Evolutionary conservation across 1,284 basidiomycete species (phyloP), one percentile per base, ranked within the genome.

Genomic region (Austroboletus niveus): DNA sequence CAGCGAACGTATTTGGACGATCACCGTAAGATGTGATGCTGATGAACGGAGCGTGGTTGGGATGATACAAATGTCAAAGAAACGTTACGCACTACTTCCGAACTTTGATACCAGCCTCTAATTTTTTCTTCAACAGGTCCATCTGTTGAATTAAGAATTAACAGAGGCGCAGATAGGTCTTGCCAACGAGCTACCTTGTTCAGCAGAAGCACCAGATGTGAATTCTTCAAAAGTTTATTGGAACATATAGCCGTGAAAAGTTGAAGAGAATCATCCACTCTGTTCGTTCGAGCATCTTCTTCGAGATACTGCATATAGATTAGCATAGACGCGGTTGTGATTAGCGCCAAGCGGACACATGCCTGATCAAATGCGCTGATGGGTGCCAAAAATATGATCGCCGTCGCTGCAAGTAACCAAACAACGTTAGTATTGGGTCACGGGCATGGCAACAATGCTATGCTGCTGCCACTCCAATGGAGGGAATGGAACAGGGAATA

Each of bases 301-400:
- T 89, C 87, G 9, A 91, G 79, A 68, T 88, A 90, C 85, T 90
- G 56, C 49, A 45, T 57, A 52, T 48, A 45, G 43, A 30, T 42
- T 51, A 48, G 48, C 35, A 51, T 42, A 48, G 47, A 48, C 48
- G 54, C 56, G 14, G 56, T 24, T 47, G 51, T 27, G 38, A 34
- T 43, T 45, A 52, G 56, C 43, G 36, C 36, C 51, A 34, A 35
- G 31, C 42, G 6, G 50, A 48, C 5, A 54, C 70, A 57, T 60
- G 82, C 87, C 80, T 89, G 87, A 73, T 91, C 88, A 63, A 87
- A 91, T 40, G 89, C 88, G 60, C 86, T 88, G 59, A 91, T 85
- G 35, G 88, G 89, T 47, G 87, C 88, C 48, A 87, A 70, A 64
- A 87, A 88, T 62, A 88, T 87, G 61, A 87, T 82, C 22, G 85